phyloP scores from a whole-genome alignment of 2,329 filamentous ascomycete genomes.

The Sclerotinia nivalis region DNA sequence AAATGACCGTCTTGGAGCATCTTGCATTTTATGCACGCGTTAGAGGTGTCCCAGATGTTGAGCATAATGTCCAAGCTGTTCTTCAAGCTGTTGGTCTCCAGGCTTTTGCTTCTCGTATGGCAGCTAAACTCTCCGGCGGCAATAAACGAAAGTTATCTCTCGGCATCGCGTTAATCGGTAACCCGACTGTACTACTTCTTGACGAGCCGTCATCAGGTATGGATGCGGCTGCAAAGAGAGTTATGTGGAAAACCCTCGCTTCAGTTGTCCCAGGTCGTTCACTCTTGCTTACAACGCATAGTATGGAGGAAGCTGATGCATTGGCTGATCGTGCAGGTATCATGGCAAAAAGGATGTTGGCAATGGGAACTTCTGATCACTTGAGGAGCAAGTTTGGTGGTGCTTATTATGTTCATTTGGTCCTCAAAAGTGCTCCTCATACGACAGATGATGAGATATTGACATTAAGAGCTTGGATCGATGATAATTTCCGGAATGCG shows the following conservation, averaged over 20 bases:
- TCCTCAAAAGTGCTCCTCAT: slow-evolving; percentile 72
- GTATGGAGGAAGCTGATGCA: slow-evolving; percentile 93
- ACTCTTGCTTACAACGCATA: slow-evolving; percentile 86
- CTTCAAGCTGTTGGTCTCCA: slow-evolving; percentile 78
- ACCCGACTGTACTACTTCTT: slow-evolving; percentile 81
- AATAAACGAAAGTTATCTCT: slow-evolving; percentile 92
- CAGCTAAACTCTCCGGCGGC: slow-evolving; percentile 77
- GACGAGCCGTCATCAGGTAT: slow-evolving; percentile 89
- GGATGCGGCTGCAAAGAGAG: slow-evolving; percentile 84
- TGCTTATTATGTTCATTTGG: slow-evolving; percentile 77
- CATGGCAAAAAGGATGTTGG: slow-evolving; percentile 81
- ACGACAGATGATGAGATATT: slow-evolving; percentile 69
- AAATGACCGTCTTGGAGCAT: slow-evolving; percentile 87
- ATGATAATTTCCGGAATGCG: slow-evolving; percentile 60
- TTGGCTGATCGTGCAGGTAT: slow-evolving; percentile 83
- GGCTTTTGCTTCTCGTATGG: slow-evolving; percentile 72
- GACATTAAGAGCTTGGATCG: slow-evolving; percentile 66
- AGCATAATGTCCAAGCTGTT: slow-evolving; percentile 76
- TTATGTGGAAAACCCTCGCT: slow-evolving; percentile 88
- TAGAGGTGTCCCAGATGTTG: slow-evolving; percentile 72
- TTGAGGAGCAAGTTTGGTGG: slow-evolving; percentile 76
- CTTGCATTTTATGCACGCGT: slow-evolving; percentile 84
- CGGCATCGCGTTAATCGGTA: slow-evolving; percentile 89
- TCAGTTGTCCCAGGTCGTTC: slow-evolving; percentile 75
- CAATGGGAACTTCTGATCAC: slow-evolving; percentile 72